Conservation (phyloP, 2,329 filamentous ascomycete genomes). For the Pestalotiopsis sp. region DNA sequence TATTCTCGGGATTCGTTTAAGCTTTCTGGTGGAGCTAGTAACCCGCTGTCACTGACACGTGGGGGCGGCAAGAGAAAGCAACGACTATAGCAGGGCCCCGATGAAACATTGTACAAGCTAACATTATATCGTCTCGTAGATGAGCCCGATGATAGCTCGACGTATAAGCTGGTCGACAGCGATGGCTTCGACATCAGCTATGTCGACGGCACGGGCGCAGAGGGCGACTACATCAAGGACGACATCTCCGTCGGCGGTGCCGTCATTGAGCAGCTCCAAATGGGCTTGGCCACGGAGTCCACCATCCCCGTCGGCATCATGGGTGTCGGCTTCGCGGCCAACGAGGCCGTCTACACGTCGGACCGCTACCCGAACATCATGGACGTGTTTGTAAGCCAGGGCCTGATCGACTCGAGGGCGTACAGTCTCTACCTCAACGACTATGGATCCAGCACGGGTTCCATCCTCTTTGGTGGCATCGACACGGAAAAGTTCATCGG, state of each 20-base stretch:
- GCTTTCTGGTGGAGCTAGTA: background rate
- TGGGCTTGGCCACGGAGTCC: conserved; percentile 54
- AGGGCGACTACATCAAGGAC: conserved; percentile 62
- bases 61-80: background rate
- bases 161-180: conserved; percentile 45
- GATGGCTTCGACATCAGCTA: conserved; percentile 63
- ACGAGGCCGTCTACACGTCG: conserved; percentile 41
- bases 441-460: conserved; percentile 58
- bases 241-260: conserved; percentile 53
- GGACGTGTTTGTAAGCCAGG: conserved; percentile 63
- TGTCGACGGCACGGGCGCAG: conserved; percentile 56
- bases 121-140: conserved; percentile 25
- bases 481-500: conserved; percentile 69
- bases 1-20: background rate
- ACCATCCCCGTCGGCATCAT: conserved; percentile 58
- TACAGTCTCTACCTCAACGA: conserved; percentile 64
- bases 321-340: conserved; percentile 59
- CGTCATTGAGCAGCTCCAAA: conserved; percentile 54
- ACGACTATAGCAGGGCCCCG: background rate
- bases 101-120: background rate
- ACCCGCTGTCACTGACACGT: background rate
- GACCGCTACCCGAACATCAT: conserved; percentile 61
- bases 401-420: conserved; percentile 62
- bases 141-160: conserved; percentile 48
- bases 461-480: conserved; percentile 70